Conservation (phyloP, 768 basidiomycete genomes). For the Ramaria sp. region DNA sequence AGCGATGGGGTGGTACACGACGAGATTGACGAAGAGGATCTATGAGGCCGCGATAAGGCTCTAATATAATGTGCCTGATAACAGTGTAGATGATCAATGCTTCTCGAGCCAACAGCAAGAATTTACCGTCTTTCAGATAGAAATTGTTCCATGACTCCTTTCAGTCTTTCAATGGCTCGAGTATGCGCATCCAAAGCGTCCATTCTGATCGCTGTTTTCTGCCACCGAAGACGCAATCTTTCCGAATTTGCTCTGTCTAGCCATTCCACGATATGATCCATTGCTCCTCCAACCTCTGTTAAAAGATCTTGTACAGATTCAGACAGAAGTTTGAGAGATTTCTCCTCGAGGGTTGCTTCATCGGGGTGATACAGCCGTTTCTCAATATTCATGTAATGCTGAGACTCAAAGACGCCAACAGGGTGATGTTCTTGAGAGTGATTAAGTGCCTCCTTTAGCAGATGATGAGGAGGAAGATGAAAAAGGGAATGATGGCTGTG, state of each 20-base stretch:
- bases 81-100: not conserved
- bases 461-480: not conserved
- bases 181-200: conserved; percentile 28
- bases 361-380: conserved; percentile 39
- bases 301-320: conserved; percentile 47
- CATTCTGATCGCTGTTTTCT: conserved; percentile 19
- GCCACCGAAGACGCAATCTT: conserved; percentile 28
- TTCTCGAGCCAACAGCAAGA: not conserved
- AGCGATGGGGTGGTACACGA: conserved; percentile 51
- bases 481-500: not conserved
- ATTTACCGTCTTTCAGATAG: conserved; percentile 38
- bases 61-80: conserved; percentile 37
- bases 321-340: conserved; percentile 33
- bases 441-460: not conserved
- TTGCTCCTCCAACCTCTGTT: conserved; percentile 26
- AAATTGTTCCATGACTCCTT: conserved; percentile 33
- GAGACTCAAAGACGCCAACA: conserved; percentile 66
- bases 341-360: conserved; percentile 29
- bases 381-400: conserved; percentile 60
- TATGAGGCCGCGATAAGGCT: conserved; percentile 48
- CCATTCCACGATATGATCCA: conserved; percentile 40
- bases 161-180: conserved; percentile 26
- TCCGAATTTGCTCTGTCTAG: conserved; percentile 28
- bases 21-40: conserved; percentile 21
- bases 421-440: conserved; percentile 22